Base-by-base conservation (phyloP, 2,329 filamentous ascomycete species). In the Hypomyces perniciosus region DNA sequence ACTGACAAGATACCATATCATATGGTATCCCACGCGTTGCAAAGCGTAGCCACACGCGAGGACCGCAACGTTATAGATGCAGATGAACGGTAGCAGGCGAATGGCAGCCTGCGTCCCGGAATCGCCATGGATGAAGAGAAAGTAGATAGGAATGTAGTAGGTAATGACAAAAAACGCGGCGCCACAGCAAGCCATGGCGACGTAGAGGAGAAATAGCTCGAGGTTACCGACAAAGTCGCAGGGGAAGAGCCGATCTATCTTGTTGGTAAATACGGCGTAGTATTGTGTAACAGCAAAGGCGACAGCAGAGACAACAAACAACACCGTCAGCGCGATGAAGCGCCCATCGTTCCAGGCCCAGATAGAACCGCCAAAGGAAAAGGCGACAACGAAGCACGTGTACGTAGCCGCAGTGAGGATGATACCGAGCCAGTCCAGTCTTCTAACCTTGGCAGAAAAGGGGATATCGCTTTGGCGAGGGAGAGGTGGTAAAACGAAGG, bases 331-430 rank as follows among this genome's bases (percentile, higher is more conserved):
- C 1, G 64, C 68, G 48, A 80, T 76, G 34, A 69, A 68, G 1
- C 65, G 62, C 1, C 68, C 68, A 8, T 62, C 63, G 33, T 63
- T 60, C 76, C 77, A 82, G 0, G 62, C 54, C 53, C 69, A 80
- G 5, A 69, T 50, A 4, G 65, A 59, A 1, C 77, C 78, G 4
- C 72, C 75, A 45, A 80, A 78, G 40, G 65, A 68, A 46, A 79
- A 68, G 1, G 66, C 75, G 61, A 80, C 70, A 31, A 72, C 62
- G 26, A 74, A 52, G 12, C 40, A 41, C 8, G 46, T 47, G 46
- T 47, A 53, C 2, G 43, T 40, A 2, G 29, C 51, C 1, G 37
- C 42, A 1, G 46, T 35, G 1, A 53, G 51, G 3, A 53, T 10
- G 26, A 53, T 4, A 6, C 51, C 51, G 12, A 53, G 6, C 26